A percentile compares a stretch with the other conserved stretches of the same genome.
These are phyloP conservation scores for Hypoxylon sp. DNA, from an alignment of 2,329 filamentous ascomycete genomes.

Conservation along the genomic window DNA sequence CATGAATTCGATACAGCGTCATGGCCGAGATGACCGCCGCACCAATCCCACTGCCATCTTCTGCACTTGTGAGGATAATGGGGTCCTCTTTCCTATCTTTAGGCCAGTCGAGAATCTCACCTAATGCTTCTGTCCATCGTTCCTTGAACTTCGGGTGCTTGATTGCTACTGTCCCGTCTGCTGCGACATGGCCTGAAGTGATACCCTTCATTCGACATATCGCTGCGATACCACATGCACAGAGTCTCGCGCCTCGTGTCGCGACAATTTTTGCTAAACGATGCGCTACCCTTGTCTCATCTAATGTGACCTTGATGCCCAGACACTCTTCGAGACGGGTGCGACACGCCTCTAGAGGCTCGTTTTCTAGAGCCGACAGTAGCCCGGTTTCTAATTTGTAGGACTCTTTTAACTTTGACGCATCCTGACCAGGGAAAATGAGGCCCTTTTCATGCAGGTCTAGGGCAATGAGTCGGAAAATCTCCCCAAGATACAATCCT, in stretches of 20 bases:
- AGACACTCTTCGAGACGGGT: slow-evolving; percentile 14
- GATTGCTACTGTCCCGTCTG: slow-evolving; percentile 97
- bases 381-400: slow-evolving; percentile 92
- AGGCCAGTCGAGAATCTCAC: slow-evolving; percentile 97
- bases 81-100: slow-evolving; percentile 85
- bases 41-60: slow-evolving; percentile 96
- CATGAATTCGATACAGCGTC: slow-evolving; percentile 74
- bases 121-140: slow-evolving; percentile 87
- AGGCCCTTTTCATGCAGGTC: slow-evolving; percentile 85
- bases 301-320: slow-evolving; percentile 4
- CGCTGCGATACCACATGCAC: slow-evolving; percentile 94
- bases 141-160: slow-evolving; percentile 99
- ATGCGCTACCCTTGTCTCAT: slow-evolving; percentile 16
- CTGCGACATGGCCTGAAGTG: slow-evolving; percentile 89
- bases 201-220: slow-evolving; percentile 97
- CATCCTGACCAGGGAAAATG: slow-evolving; percentile 88
- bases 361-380: slow-evolving; percentile 59
- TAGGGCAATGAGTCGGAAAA: slow-evolving; percentile 90
- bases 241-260: slow-evolving; percentile 91
- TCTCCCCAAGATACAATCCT: slow-evolving; percentile 91
- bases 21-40: slow-evolving; percentile 90
- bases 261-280: slow-evolving; percentile 70
- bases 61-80: slow-evolving; percentile 87
- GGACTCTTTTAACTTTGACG: slow-evolving; percentile 82
- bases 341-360: slow-evolving; percentile 12